These are phyloP conservation scores for Chlamydomonas sphaeroides DNA, from an alignment of 139 green algal genomes.

Conservation along the genomic window DNA sequence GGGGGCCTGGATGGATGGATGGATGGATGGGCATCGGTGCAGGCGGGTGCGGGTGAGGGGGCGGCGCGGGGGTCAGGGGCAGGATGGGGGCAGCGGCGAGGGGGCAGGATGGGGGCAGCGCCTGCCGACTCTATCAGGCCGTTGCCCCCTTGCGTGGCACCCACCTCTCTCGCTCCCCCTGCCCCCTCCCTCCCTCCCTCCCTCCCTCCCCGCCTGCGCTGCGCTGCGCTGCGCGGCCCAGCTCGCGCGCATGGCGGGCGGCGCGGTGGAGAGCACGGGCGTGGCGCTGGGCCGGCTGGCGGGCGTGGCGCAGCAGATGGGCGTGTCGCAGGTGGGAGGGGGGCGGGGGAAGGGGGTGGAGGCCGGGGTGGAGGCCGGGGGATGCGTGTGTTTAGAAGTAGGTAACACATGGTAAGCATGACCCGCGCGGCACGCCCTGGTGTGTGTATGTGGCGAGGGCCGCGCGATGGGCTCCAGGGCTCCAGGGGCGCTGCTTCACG, in stretches of 20 bases:
- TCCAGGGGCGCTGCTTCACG: too few species aligned
- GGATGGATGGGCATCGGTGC: slow-evolving; percentile 71
- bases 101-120: not conserved
- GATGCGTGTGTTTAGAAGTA: too few species aligned
- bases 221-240: too few species aligned
- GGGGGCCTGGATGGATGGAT: slow-evolving; percentile 68
- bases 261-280: slow-evolving; percentile 59
- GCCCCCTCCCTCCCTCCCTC: not conserved
- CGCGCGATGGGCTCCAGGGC: too few species aligned
- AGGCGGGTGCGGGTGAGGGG: not conserved
- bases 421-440: too few species aligned
- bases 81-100: not conserved
- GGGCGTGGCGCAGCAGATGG: slow-evolving; percentile 57
- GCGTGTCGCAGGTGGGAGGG: too few species aligned
- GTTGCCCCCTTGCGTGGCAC: not conserved
- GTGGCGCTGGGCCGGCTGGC: slow-evolving; percentile 64
- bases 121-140: not conserved
- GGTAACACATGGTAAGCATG: too few species aligned
- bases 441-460: too few species aligned
- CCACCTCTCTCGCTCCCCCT: not conserved
- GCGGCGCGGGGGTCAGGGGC: not conserved
- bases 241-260: slow-evolving; percentile 63
- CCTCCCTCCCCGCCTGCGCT: slow-evolving; percentile 65
- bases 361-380: too few species aligned
- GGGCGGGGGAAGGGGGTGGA: too few species aligned